A percentile compares a stretch with the other conserved stretches of the same genome.
Evolutionary conservation across 1,284 basidiomycete species (phyloP).

Genomic region (Papiliotrema nemorosa): DNA sequence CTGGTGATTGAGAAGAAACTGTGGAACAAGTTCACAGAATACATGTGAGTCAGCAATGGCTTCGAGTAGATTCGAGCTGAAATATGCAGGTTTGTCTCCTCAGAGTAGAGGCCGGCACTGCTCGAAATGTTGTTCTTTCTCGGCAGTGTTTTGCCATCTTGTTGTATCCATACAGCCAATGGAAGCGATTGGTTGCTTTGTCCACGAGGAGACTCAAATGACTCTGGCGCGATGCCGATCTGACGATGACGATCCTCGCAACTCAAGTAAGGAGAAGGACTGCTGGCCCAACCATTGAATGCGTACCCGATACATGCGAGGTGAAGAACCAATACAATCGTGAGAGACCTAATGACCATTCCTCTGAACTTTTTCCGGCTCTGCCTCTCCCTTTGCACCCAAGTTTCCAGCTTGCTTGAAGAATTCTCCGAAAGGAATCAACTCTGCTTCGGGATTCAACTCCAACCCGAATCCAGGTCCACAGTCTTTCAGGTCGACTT

Average conservation of each 20-base stretch:
- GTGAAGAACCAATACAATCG: too few species aligned
- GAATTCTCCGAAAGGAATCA: slow-evolving; percentile 45
- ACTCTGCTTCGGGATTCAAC: slow-evolving; percentile 52
- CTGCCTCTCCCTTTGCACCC: neutral
- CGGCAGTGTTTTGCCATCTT: neutral
- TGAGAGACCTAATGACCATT: too few species aligned
- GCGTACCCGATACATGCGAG: too few species aligned
- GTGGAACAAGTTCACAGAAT: slow-evolving; percentile 52
- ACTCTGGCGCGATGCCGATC: too few species aligned
- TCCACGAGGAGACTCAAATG: too few species aligned
- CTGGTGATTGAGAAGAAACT: slow-evolving; percentile 61
- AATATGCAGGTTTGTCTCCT: slow-evolving; percentile 9
- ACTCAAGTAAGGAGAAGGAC: too few species aligned
- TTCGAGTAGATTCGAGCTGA: neutral
- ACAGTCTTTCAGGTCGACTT: slow-evolving; percentile 48
- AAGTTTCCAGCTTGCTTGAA: slow-evolving; percentile 18
- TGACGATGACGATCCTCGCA: too few species aligned
- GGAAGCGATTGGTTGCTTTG: too few species aligned
- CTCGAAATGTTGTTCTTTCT: neutral
- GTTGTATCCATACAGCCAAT: neutral
- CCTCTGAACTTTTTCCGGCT: neutral
- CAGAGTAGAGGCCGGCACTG: neutral
- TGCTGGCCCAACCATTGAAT: too few species aligned
- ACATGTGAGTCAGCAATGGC: slow-evolving; percentile 37
- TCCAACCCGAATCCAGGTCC: slow-evolving; percentile 55